phyloP scores from a whole-genome alignment of 73 alveolate genomes.

The Tetrahymena malaccensis region DNA sequence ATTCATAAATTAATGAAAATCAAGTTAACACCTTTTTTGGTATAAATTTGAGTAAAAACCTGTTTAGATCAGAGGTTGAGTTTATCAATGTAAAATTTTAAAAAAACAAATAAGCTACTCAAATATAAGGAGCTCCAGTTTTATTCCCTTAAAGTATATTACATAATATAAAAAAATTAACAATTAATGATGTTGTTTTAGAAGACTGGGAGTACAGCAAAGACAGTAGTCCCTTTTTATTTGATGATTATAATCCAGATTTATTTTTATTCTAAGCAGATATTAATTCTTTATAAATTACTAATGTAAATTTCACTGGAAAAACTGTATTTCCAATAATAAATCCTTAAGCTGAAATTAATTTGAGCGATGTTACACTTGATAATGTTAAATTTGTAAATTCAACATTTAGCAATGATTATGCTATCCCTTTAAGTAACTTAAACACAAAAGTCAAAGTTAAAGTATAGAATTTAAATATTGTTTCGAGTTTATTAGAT shows the following conservation, averaged over 20 bases:
- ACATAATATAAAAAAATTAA: neutral
- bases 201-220: neutral
- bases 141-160: neutral
- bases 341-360: neutral
- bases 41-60: neutral
- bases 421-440: neutral
- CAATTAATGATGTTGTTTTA: neutral
- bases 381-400: neutral
- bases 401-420: neutral
- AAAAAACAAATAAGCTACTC: neutral
- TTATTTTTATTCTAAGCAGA: neutral
- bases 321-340: neutral
- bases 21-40: neutral
- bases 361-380: neutral
- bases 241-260: neutral
- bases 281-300: neutral
- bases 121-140: neutral
- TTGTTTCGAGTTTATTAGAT: neutral
- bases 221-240: neutral
- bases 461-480: neutral
- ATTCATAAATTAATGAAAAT: neutral
- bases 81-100: neutral
- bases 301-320: neutral
- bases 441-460: neutral
- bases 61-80: neutral